Evolutionary conservation across 192 early-diverging fungal species (phyloP).

Genomic region (Umbelopsis vinacea): DNA sequence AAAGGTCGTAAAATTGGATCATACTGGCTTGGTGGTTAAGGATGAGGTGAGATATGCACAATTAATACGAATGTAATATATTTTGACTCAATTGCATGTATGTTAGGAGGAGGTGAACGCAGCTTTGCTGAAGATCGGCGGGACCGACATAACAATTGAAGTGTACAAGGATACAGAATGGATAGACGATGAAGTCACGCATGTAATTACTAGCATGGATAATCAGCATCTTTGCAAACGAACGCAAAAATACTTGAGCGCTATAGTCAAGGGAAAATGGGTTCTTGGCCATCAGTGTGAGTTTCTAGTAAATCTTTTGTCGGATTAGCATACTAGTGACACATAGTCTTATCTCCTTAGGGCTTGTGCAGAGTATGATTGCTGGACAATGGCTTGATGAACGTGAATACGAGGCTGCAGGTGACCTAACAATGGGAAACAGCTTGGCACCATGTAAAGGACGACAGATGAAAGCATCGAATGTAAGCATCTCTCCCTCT

Average conservation of each 20-base stretch:
- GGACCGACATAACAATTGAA: conserved; percentile 19
- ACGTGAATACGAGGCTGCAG: conserved; percentile 16
- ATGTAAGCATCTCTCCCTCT: background rate
- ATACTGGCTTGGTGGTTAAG: background rate
- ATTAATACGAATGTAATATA: background rate
- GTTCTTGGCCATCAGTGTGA: conserved; percentile 17
- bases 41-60: background rate
- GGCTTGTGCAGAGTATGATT: conserved; percentile 22
- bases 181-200: conserved; percentile 22
- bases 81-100: background rate
- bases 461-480: background rate
- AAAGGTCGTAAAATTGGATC: background rate
- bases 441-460: conserved; percentile 9
- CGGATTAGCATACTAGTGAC: background rate
- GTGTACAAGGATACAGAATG: conserved; percentile 5
- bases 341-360: background rate
- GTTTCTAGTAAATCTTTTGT: background rate
- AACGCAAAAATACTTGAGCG: conserved; percentile 20
- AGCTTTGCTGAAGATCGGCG: background rate
- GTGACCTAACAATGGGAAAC: background rate
- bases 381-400: conserved; percentile 23
- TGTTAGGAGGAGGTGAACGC: background rate
- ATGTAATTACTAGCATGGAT: conserved; percentile 23
- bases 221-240: conserved; percentile 11
- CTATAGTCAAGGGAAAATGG: conserved; percentile 20